Conservation (phyloP, 139 green algal species). For the Chlorella sp. region DNA sequence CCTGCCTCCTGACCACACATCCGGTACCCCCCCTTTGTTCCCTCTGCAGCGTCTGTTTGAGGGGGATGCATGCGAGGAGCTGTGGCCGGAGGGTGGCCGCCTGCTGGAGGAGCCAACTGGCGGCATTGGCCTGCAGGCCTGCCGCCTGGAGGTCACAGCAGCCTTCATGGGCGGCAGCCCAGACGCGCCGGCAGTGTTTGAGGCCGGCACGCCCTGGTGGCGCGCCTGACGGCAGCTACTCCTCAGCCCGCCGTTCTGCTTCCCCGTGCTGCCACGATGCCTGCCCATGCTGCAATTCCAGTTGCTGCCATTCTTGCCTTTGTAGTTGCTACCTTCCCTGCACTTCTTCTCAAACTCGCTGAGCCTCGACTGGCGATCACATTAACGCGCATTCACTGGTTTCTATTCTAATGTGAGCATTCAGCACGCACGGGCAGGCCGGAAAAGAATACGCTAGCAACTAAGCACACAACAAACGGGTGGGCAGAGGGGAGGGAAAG, state of each 20-base stretch:
- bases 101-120: constrained; percentile 38
- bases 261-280: too few relatives aligned
- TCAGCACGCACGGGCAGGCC: too few relatives aligned
- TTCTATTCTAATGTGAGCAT: too few relatives aligned
- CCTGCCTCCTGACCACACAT: too few relatives aligned
- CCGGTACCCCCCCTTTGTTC: neutral
- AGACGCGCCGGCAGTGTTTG: constrained; percentile 12
- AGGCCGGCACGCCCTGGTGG: constrained; percentile 51
- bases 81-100: neutral
- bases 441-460: too few relatives aligned
- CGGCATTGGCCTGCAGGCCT: constrained; percentile 63
- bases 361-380: neutral
- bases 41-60: constrained; percentile 20
- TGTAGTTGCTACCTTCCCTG: too few relatives aligned
- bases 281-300: too few relatives aligned
- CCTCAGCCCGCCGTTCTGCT: too few relatives aligned
- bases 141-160: constrained; percentile 33
- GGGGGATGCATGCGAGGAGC: neutral
- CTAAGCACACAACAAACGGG: too few relatives aligned
- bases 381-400: neutral
- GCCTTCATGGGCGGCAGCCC: constrained; percentile 3
- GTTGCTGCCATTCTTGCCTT: too few relatives aligned
- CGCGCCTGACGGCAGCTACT: neutral
- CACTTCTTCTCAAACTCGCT: too few relatives aligned
- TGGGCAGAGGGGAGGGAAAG: too few relatives aligned